Evolutionary conservation across 148 eudicot genomes (phyloP).

Genomic region (Pharnaceum exiguum): DNA sequence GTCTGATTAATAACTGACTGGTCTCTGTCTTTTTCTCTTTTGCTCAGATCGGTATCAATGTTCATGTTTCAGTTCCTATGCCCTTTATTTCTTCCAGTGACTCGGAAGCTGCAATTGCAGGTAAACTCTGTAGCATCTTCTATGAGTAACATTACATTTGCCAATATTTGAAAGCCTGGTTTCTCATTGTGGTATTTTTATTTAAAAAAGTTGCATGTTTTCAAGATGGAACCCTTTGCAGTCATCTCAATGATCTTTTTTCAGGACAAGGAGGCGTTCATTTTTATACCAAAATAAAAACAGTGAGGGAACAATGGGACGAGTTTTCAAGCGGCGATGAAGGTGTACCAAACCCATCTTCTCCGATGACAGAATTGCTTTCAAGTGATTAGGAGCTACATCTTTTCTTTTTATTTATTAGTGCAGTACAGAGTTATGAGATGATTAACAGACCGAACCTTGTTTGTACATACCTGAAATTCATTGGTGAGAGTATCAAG

Average conservation of each 20-base stretch:
- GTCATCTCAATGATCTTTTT: neutral
- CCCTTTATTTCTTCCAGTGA: conserved; percentile 51
- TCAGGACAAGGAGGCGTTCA: conserved; percentile 55
- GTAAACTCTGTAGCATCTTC: conserved; percentile 10
- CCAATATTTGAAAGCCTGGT: neutral
- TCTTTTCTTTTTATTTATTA: no score
- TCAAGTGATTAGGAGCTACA: neutral
- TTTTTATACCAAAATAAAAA: conserved; percentile 50
- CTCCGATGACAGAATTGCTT: neutral
- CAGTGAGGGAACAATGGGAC: conserved; percentile 65
- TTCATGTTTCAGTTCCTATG: conserved; percentile 48
- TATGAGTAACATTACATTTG: neutral
- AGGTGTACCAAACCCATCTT: neutral
- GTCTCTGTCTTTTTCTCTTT: neutral
- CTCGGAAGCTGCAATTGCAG: conserved; percentile 47
- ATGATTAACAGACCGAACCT: no score
- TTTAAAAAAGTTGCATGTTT: no score
- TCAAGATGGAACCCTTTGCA: no score
- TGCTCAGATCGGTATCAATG: conserved; percentile 58
- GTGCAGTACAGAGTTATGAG: no score
- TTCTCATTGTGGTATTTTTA: neutral
- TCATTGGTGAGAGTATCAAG: no score
- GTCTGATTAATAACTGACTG: neutral
- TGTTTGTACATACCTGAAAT: no score
- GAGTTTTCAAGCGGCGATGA: conserved; percentile 28